These are phyloP conservation scores for Botrytis cinerea DNA, from an alignment of 2,329 filamentous ascomycete species.

Conservation along the genomic window DNA sequence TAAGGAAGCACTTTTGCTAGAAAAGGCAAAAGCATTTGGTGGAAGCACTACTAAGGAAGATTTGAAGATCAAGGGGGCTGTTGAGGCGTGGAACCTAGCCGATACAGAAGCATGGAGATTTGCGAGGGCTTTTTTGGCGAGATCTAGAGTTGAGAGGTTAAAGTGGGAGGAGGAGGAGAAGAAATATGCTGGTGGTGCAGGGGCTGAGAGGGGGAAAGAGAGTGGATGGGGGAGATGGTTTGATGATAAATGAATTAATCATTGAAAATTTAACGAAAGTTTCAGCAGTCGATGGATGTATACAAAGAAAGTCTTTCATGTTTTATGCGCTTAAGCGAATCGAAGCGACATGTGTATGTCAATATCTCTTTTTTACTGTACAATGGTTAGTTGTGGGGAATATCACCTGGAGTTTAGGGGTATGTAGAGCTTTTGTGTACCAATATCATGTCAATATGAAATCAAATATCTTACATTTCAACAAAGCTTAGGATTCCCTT, in stretches of 20 bases:
- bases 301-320: neutral
- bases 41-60: slow-evolving; percentile 46
- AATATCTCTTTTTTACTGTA: neutral
- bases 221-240: slow-evolving; percentile 40
- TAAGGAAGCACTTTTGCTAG: slow-evolving; percentile 58
- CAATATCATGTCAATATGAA: neutral
- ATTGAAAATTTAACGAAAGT: neutral
- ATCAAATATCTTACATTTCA: neutral
- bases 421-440: neutral
- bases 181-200: slow-evolving; percentile 63
- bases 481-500: neutral
- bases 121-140: slow-evolving; percentile 65
- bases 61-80: slow-evolving; percentile 52
- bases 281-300: neutral
- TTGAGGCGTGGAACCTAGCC: slow-evolving; percentile 69
- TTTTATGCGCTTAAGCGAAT: neutral
- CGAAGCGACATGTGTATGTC: neutral
- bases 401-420: neutral
- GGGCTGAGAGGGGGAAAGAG: slow-evolving; percentile 41
- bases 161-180: slow-evolving; percentile 72
- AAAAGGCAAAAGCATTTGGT: slow-evolving; percentile 53
- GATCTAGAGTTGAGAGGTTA: slow-evolving; percentile 61
- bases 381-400: neutral
- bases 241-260: slow-evolving; percentile 31
- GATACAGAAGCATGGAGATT: slow-evolving; percentile 81